Evolutionary conservation across 768 basidiomycete genomes (phyloP).

Genomic region (Agaricus blazei): DNA sequence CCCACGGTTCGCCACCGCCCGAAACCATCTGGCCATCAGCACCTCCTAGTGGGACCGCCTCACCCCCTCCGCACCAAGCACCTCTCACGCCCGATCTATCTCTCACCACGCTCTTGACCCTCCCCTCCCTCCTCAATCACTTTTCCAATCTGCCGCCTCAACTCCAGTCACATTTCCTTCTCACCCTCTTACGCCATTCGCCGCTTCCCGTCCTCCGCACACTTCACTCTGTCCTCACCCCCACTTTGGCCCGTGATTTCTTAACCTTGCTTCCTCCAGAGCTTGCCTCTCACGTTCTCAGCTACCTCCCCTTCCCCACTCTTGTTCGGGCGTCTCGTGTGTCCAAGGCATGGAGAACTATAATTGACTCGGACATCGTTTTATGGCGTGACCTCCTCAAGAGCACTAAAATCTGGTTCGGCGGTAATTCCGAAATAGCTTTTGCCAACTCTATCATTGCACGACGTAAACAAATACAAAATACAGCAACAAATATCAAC

Average conservation of each 20-base stretch:
- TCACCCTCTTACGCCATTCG: slow-evolving; percentile 88
- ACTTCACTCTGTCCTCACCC: slow-evolving; percentile 82
- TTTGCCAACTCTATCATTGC: slow-evolving; percentile 71
- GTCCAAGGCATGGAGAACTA: slow-evolving; percentile 83
- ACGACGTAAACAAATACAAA: slow-evolving; percentile 42
- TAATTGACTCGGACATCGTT: slow-evolving; percentile 86
- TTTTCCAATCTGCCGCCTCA: slow-evolving; percentile 76
- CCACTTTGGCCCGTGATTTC: slow-evolving; percentile 92
- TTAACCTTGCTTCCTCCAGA: slow-evolving; percentile 89
- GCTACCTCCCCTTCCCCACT: slow-evolving; percentile 75
- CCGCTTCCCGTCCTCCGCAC: slow-evolving; percentile 88
- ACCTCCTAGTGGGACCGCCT: slow-evolving; percentile 73
- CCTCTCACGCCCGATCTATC: slow-evolving; percentile 81
- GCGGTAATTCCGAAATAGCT: slow-evolving; percentile 75
- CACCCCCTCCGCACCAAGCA: slow-evolving; percentile 54
- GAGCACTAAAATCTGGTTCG: slow-evolving; percentile 85
- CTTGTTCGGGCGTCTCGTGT: slow-evolving; percentile 87
- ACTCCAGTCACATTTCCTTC: slow-evolving; percentile 89
- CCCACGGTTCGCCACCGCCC: slow-evolving; percentile 78
- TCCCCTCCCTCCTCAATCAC: slow-evolving; percentile 77
- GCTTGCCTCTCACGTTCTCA: slow-evolving; percentile 83
- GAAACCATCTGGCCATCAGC: slow-evolving; percentile 77
- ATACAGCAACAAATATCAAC: not conserved
- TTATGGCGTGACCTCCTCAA: slow-evolving; percentile 88
- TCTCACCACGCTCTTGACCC: slow-evolving; percentile 77